Evolutionary conservation across 164 flowering plant species (phyloP), one percentile per base, ranked within the genome.

Genomic region (Vitis labrusca): DNA sequence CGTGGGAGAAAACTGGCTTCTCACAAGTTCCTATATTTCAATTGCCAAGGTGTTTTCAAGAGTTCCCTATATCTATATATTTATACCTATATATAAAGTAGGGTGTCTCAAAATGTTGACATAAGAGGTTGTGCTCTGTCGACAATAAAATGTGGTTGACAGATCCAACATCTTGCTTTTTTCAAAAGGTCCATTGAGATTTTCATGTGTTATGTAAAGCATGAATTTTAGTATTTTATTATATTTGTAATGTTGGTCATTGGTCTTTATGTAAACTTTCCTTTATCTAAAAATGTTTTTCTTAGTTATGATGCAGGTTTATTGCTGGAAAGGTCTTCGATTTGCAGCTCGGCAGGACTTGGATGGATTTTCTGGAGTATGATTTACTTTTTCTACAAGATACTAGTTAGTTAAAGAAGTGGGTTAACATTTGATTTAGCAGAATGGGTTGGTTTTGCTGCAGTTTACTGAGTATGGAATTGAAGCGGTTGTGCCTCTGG

Each of bases 261-360:
- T 63, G 0, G 30, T 3, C 17, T 48, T 63, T 29, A 64, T 13
- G 27, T 67, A 16, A 9, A 8, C 51, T 14, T 59, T 29, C 17
- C 12, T 48, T 30, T 58, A 65, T 30, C 1, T 14, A 59, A 51
- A 29, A 30, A 7, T 73, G 5, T 23, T 66, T 29, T 19, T 17
- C 9, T 44, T 13, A 27, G 9, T 62, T 59, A 6, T 51, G 13
- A 19, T 79, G 69, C 88, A 95, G 99, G 99, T 95, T 49, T 95
- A 93, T 73, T 95, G 99, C 81, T 95, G 99, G 99, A 95, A 93
- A 83, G 99, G 98, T 65, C 90, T 95, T 15, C 82, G 98, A 16
- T 88, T 89, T 81, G 85, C 99, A 56, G 97, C 99, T 78, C 86
- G 98, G 30, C 98, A 95, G 76, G 99, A 95, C 82, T 82, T 95